Percentiles rank a stretch among this genome's conserved stretches.
Conservation (phyloP, 2,329 filamentous ascomycete genomes). For the Ilyonectria sp. region DNA sequence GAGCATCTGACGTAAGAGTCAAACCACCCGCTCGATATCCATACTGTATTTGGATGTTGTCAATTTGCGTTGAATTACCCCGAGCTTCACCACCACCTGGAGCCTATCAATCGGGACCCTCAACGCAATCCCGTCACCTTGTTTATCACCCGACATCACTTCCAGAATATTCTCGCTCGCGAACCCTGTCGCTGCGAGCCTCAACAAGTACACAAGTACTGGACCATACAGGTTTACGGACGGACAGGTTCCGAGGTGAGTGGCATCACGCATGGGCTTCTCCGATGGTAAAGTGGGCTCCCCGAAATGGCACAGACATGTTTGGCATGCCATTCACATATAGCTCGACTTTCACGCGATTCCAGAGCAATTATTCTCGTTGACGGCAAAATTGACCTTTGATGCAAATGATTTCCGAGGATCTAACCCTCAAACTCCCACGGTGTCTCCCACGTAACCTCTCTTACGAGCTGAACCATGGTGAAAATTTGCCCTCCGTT, state of each 20-base stretch:
- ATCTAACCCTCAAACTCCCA: conserved; percentile 65
- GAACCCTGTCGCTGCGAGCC: conserved; percentile 2
- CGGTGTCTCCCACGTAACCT: conserved; percentile 58
- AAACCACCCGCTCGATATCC: conserved; percentile 27
- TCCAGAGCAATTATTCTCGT: conserved; percentile 52
- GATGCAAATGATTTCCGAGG: conserved; percentile 66
- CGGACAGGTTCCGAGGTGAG: conserved; percentile 15
- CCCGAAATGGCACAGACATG: conserved; percentile 13
- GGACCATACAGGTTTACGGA: not conserved
- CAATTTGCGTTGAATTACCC: conserved; percentile 24
- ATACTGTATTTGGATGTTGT: conserved; percentile 14
- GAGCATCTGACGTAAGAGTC: conserved; percentile 39
- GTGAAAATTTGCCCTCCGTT: conserved; percentile 59
- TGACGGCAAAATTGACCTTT: conserved; percentile 58
- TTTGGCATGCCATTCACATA: conserved; percentile 43
- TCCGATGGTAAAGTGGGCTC: conserved; percentile 3
- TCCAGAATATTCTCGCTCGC: conserved; percentile 18
- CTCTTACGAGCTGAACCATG: conserved; percentile 58
- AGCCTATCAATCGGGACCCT: conserved; percentile 6
- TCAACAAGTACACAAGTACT: not conserved
- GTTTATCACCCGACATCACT: conserved; percentile 1
- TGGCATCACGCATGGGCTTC: conserved; percentile 7
- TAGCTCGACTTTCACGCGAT: conserved; percentile 48
- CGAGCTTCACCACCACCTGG: not conserved
- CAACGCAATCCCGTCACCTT: conserved; percentile 7